These are phyloP conservation scores for Coniosporium apollinis DNA, from an alignment of 495 filamentous ascomycete genomes.

Conservation along the genomic window DNA sequence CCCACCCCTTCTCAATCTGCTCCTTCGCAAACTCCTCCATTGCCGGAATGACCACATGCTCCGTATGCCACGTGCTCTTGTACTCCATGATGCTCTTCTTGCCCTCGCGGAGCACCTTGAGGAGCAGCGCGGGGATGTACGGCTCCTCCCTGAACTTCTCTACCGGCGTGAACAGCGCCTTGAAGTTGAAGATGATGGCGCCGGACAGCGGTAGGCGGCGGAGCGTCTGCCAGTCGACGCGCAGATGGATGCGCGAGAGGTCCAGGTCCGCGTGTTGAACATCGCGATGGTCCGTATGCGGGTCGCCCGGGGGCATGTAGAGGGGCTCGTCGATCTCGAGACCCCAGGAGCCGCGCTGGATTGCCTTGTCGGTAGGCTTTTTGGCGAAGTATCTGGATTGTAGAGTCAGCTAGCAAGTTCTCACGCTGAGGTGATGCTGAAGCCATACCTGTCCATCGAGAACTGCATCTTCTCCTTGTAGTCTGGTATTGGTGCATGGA, in stretches of 20 bases:
- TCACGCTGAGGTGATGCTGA: not conserved
- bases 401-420: not conserved
- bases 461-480: constrained; percentile 86
- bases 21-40: constrained; percentile 52
- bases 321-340: constrained; percentile 63
- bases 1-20: constrained; percentile 47
- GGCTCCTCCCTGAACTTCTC: constrained; percentile 58
- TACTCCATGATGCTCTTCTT: constrained; percentile 66
- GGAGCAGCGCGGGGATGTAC: constrained; percentile 49
- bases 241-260: constrained; percentile 46
- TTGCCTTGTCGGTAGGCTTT: constrained; percentile 54
- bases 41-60: constrained; percentile 55
- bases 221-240: constrained; percentile 90
- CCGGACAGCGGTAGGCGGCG: constrained; percentile 64
- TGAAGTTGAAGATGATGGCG: constrained; percentile 78
- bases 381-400: constrained; percentile 56
- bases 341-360: constrained; percentile 81
- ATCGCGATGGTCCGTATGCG: constrained; percentile 40
- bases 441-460: constrained; percentile 59
- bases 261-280: constrained; percentile 38
- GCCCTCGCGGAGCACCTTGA: constrained; percentile 52
- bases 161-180: constrained; percentile 69
- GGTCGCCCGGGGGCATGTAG: constrained; percentile 62
- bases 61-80: constrained; percentile 72
- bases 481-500: constrained; percentile 67